phyloP scores from a whole-genome alignment of 1,139 yeast genomes.

The Geotrichum aggregatum region DNA sequence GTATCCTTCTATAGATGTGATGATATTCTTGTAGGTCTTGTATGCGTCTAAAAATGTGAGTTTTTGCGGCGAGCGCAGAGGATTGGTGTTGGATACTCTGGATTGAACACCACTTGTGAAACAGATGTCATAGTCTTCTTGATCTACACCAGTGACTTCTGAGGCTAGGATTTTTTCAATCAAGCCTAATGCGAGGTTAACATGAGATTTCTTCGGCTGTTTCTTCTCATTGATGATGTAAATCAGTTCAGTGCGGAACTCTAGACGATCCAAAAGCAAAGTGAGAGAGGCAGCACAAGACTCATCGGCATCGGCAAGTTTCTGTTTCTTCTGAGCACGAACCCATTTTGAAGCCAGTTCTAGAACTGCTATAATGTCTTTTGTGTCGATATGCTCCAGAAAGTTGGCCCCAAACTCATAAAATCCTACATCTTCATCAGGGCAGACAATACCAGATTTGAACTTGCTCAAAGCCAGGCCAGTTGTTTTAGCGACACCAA shows the following conservation, averaged over 20 bases:
- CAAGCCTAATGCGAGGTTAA: slow-evolving; percentile 11
- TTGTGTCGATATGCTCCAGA: slow-evolving; percentile 26
- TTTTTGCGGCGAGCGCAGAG: slow-evolving; percentile 31
- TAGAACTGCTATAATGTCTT: slow-evolving; percentile 26
- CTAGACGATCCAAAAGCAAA: slow-evolving; percentile 23
- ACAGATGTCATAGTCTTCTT: slow-evolving; percentile 9
- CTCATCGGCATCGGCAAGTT: slow-evolving; percentile 5
- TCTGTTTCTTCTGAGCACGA: slow-evolving; percentile 10
- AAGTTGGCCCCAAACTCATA: slow-evolving; percentile 23
- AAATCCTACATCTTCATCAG: slow-evolving; percentile 17
- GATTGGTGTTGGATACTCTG: slow-evolving; percentile 32
- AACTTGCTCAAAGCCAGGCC: slow-evolving; percentile 14
- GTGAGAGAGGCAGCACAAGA: slow-evolving; percentile 12
- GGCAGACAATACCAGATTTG: slow-evolving; percentile 2
- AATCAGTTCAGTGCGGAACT: slow-evolving; percentile 26
- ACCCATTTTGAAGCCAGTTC: slow-evolving; percentile 27
- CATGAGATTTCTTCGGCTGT: slow-evolving; percentile 19
- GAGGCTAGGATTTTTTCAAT: slow-evolving; percentile 9
- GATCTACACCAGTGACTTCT: slow-evolving; percentile 3
- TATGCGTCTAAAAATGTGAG: slow-evolving; percentile 28
- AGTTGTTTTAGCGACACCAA: slow-evolving; percentile 30
- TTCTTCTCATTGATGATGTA: slow-evolving; percentile 25
- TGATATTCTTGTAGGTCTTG: slow-evolving; percentile 22
- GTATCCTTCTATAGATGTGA: slow-evolving; percentile 27
- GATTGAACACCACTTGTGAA: slow-evolving; percentile 33